Conservation (phyloP, 2,329 filamentous ascomycete genomes). For the Myriangium duriaei region DNA sequence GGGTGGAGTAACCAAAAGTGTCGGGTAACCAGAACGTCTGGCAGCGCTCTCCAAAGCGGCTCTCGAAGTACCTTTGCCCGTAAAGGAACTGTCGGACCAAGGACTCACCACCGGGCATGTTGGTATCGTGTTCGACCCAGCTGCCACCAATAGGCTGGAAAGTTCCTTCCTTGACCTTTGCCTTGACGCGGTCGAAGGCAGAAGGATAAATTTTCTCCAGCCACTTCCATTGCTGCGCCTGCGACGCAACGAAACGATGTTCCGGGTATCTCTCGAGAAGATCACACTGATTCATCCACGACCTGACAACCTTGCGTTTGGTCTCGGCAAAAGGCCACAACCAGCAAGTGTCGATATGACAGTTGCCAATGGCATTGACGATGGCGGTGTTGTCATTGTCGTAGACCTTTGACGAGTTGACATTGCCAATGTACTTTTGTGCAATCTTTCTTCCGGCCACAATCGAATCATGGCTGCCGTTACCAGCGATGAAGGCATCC, state of each 20-base stretch:
- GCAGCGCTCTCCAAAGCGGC: conserved; percentile 77
- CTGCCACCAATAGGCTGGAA: conserved; percentile 95
- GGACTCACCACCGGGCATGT: conserved; percentile 90
- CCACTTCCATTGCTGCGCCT: conserved; percentile 98
- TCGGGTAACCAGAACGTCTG: conserved; percentile 96
- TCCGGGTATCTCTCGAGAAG: conserved; percentile 92
- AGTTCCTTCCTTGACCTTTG: conserved; percentile 75
- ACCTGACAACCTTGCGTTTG: conserved; percentile 87
- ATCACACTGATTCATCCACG: conserved; percentile 94
- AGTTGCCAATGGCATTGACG: conserved; percentile 85
- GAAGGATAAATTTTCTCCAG: conserved; percentile 79
- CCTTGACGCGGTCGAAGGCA: conserved; percentile 80
- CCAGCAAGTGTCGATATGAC: conserved; percentile 97
- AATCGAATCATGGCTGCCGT: conserved; percentile 60
- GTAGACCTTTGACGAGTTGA: conserved; percentile 78
- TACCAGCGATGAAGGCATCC: conserved; percentile 71
- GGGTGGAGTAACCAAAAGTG: conserved; percentile 93
- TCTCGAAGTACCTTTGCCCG: conserved; percentile 89
- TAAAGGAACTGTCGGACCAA: conserved; percentile 90
- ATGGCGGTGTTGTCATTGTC: conserved; percentile 59
- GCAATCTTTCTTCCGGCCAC: conserved; percentile 71
- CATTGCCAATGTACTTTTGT: conserved; percentile 65
- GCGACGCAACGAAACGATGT: conserved; percentile 80
- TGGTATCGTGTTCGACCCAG: conserved; percentile 98
- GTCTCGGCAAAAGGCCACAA: conserved; percentile 98